Base-by-base conservation (phyloP, 345 rosid species). In the Ceriops zippeliana region DNA sequence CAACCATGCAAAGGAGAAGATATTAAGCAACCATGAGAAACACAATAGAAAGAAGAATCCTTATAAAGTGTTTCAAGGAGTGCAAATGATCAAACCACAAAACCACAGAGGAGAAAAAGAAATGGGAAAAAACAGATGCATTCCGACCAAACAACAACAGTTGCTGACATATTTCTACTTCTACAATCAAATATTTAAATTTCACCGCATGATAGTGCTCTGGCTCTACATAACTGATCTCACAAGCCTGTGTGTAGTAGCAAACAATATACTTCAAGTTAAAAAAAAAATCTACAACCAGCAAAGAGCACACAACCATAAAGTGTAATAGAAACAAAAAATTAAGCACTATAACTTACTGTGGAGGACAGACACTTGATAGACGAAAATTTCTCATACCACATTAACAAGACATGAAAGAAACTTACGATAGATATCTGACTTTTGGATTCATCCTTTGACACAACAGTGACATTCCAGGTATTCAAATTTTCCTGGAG, bases 361-460 rank as follows among this genome's bases (percentile, higher is more conserved):
- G 9, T 13, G 0, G 27, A 4, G 5, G 5, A 19, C 49, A 52
- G 9, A 38, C 26, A 51, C 30, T 5, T 17, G 17, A 52, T 1
- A 31, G 24, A 15, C 3, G 22, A 35, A 7, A 63, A 30, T 38
- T 38, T 8, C 1, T 28, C 5, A 15, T 2, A 64, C 46, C 24
- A 58, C 58, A 58, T 28, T 21, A 27, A 26, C 52, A 65, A 11
- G 3, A 21, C n/a, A 57, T 7, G 30, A 35, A 17, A 20, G 34
- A 73, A 72, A 74, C 96, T 89, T 85, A 95, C 97, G 66, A 89
- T 70, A 67, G 90, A 85, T 62, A 77, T 74, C 76, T 85, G 96
- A 49, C 77, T 83, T 76, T 82, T 85, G 76, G 91, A 85, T 73
- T 85, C 86, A 80, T 91, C 96, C 77, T 83, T 95, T 2, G 99